A percentile compares a stretch with the other conserved stretches of the same genome.
phyloP scores from a whole-genome alignment of 148 eudicot genomes.

The Simmondsia chinensis region DNA sequence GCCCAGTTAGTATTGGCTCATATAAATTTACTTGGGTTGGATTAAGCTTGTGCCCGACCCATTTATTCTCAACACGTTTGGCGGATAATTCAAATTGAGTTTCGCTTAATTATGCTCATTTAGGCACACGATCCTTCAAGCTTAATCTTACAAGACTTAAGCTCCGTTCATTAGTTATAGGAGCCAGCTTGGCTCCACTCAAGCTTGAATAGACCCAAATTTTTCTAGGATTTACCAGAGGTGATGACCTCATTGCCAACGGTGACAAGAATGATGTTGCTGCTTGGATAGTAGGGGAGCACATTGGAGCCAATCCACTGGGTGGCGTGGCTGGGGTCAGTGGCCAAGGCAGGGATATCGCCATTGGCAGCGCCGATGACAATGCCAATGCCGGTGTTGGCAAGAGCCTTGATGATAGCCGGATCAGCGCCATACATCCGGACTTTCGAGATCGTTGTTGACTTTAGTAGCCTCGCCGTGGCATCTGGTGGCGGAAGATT shows the following conservation, averaged over 20 bases:
- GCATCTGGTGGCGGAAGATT: conserved; percentile 73
- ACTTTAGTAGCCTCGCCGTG: conserved; percentile 53
- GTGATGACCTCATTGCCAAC: conserved; percentile 81
- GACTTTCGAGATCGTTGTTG: conserved; percentile 57
- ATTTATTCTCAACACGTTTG: too few species aligned
- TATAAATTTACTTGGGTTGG: too few species aligned
- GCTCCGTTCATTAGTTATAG: neutral
- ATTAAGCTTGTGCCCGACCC: too few species aligned
- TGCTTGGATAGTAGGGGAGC: conserved; percentile 53
- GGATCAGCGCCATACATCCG: conserved; percentile 83
- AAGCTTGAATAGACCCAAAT: neutral
- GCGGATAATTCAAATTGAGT: too few species aligned
- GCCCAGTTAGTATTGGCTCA: too few species aligned
- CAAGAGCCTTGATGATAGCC: conserved; percentile 60
- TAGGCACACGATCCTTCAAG: too few species aligned
- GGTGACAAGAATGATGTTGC: conserved; percentile 54
- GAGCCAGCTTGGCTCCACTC: too few species aligned
- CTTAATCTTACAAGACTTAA: too few species aligned
- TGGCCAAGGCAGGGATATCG: conserved; percentile 64
- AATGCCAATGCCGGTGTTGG: conserved; percentile 63
- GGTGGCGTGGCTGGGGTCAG: conserved; percentile 67
- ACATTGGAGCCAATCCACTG: conserved; percentile 77
- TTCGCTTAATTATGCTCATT: too few species aligned
- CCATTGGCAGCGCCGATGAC: conserved; percentile 74
- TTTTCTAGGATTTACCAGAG: conserved; percentile 20